Evolutionary conservation across 345 rosid genomes (phyloP).

Genomic region (Combretum micranthum): DNA sequence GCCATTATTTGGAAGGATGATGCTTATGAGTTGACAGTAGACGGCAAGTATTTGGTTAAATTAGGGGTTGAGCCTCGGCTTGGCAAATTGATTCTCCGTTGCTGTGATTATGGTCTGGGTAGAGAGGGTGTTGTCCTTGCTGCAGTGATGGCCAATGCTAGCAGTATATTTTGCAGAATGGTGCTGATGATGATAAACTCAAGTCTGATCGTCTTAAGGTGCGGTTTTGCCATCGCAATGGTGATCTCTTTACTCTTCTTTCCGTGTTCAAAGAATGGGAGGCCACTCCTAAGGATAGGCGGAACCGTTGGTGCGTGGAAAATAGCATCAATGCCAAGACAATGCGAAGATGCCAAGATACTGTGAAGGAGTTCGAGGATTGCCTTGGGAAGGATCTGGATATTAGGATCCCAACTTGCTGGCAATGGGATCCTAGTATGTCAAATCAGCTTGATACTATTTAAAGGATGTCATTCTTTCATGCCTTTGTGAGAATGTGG

Average conservation of each 20-base stretch:
- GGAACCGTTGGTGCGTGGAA: constrained; percentile 90
- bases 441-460: constrained; percentile 29
- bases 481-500: constrained; percentile 76
- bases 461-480: constrained; percentile 63
- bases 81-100: constrained; percentile 67
- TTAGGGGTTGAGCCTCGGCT: constrained; percentile 90
- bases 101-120: constrained; percentile 42
- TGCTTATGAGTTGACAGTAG: constrained; percentile 52
- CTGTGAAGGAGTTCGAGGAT: constrained; percentile 58
- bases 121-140: constrained; percentile 91
- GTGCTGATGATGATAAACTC: constrained; percentile 51
- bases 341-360: constrained; percentile 82
- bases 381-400: constrained; percentile 62
- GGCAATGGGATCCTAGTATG: constrained; percentile 60
- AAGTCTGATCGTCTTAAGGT: constrained; percentile 82
- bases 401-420: constrained; percentile 46
- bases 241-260: constrained; percentile 83
- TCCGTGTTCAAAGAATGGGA: constrained; percentile 84
- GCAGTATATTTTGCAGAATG: constrained; percentile 88
- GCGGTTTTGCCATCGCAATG: constrained; percentile 67
- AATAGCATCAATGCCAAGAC: constrained; percentile 89
- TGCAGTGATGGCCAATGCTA: constrained; percentile 81
- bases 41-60: constrained; percentile 58
- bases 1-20: constrained; percentile 42
- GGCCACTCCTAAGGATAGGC: constrained; percentile 31